Evolutionary conservation across 345 rosid genomes (phyloP).

Genomic region (Eucalyptus pauciflora): DNA sequence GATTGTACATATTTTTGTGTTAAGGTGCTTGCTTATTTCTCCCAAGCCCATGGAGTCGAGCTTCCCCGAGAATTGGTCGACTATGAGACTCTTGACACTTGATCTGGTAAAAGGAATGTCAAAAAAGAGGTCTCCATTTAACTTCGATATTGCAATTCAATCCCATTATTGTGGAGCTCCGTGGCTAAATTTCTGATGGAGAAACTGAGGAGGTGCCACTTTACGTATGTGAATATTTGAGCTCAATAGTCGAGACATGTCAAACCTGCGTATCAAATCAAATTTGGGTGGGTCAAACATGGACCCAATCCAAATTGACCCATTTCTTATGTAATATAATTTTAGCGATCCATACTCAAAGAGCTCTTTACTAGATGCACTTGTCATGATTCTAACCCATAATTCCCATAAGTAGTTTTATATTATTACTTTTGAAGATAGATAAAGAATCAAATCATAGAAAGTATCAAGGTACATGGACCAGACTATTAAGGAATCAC

Average conservation of each 20-base stretch:
- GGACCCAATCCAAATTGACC: background rate
- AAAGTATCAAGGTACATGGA: no score
- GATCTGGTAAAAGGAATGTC: constrained; percentile 49
- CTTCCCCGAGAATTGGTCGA: constrained; percentile 72
- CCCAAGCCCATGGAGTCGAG: constrained; percentile 67
- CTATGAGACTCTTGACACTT: constrained; percentile 42
- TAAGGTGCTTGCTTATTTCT: constrained; percentile 89
- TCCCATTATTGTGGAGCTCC: background rate
- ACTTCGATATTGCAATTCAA: background rate
- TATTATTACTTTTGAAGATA: no score
- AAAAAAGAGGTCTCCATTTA: background rate
- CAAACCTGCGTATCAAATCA: accelerated
- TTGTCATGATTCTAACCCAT: no score
- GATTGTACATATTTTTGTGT: background rate
- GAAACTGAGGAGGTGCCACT: background rate
- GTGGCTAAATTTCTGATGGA: background rate
- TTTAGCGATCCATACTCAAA: no score
- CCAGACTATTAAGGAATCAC: background rate
- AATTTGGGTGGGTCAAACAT: no score
- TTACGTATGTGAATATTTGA: background rate
- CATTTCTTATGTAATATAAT: no score
- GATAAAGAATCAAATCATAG: background rate
- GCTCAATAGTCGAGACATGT: background rate
- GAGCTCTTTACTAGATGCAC: no score
- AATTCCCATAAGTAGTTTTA: background rate